phyloP scores from a whole-genome alignment of 257 asterid genomes.

The Eustoma russellianum region DNA sequence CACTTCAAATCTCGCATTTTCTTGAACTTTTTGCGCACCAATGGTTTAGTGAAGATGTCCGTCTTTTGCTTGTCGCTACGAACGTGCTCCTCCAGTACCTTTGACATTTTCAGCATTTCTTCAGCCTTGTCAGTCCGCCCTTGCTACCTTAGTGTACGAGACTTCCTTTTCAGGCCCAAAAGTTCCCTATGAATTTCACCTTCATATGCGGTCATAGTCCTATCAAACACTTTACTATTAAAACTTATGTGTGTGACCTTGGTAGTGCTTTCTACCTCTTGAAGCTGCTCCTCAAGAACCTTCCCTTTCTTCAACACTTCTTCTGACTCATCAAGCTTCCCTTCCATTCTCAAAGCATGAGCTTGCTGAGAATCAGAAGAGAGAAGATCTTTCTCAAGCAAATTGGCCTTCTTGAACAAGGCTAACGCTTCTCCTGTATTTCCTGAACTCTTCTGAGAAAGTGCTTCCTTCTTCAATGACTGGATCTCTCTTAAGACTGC shows the following conservation, averaged over 20 bases:
- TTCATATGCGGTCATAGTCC: conserved; percentile 14
- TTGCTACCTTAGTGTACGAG: conserved; percentile 69
- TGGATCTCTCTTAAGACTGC: conserved; percentile 37
- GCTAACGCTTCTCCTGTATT: conserved; percentile 59
- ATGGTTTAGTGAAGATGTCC: too few relatives aligned
- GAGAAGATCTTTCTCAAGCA: conserved; percentile 48
- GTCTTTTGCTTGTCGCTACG: too few relatives aligned
- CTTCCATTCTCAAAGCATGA: conserved; percentile 71
- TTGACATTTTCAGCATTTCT: conserved; percentile 58
- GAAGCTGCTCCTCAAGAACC: conserved; percentile 82
- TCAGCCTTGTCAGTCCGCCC: conserved; percentile 77
- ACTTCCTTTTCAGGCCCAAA: conserved; percentile 67
- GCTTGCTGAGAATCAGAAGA: conserved; percentile 43
- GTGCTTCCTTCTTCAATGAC: conserved; percentile 64
- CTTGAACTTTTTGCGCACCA: too few relatives aligned
- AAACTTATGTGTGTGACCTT: conserved; percentile 18
- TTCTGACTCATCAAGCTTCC: conserved; percentile 71
- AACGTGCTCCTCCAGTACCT: conserved; percentile 50
- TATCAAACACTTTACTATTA: conserved; percentile 21
- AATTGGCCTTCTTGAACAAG: conserved; percentile 62
- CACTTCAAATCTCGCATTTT: too few relatives aligned
- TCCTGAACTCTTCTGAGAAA: conserved; percentile 61
- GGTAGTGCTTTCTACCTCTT: conserved; percentile 59
- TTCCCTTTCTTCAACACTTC: conserved; percentile 76
- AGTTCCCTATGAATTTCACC: conserved; percentile 81